Evolutionary conservation across 331 rosid species (phyloP), one percentile per base, ranked within the genome.

Genomic region (Malus hybrid): DNA sequence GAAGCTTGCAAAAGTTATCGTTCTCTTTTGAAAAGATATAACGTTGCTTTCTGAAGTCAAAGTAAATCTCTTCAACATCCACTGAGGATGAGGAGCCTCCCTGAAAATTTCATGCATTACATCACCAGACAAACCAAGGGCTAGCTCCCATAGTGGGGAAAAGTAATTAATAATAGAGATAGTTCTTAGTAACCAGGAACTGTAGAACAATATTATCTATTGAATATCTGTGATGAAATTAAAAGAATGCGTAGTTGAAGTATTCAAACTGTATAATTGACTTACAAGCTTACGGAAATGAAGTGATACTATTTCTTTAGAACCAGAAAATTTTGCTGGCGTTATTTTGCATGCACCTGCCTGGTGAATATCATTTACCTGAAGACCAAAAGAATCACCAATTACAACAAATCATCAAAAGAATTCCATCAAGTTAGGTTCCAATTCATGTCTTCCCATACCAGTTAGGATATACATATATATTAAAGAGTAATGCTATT

Each of bases 21-120:
- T 82, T 84, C 79, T 92, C 96, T 73, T 85, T 87, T 7, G 96
- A 95, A 81, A 85, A 92, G 65, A 89, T 88, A 76, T 90, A 95
- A 39, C 90, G 82, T 71, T 92, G 99, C 85, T 95, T 92, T 85
- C 98, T 87, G 85, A 95, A 95, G 82, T 92, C 98, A 76, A 95
- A 95, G 87, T 86, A 92, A 65, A 92, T 90, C 90, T 95, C 99
- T 78, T 90, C 96, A n/a, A 28, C 7, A 82, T 93, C 90, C 60
- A 24, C 71, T 3, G 82, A 28, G 32, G 84, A 83, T 54, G 89
- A 85, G 78, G 97, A 83, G 82, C 87, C 96, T 79, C 81, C 93
- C 99, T 94, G 89, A 76, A 74, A 73, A 86, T 10, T 39, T 66
- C 71, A 69, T 72, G 57, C 73, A 62, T 20, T 65, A 67, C 74